These are phyloP conservation scores for Calonectria naviculata DNA, from an alignment of 2,329 filamentous ascomycete genomes.

Conservation along the genomic window DNA sequence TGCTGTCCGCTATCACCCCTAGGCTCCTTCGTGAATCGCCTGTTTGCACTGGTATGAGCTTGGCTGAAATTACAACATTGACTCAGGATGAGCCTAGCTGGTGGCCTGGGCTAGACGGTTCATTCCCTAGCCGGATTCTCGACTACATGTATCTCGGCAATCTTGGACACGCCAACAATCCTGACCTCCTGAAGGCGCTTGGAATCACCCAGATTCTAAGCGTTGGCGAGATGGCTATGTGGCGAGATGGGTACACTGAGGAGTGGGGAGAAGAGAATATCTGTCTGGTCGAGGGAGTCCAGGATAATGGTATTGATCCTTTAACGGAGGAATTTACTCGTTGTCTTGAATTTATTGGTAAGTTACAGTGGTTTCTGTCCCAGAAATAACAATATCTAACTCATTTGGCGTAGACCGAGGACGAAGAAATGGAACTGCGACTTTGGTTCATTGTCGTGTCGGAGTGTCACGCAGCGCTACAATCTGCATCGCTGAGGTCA, in stretches of 20 bases:
- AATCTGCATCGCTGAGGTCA: conserved; percentile 99
- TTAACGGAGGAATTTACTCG: conserved; percentile 86
- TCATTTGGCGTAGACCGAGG: conserved; percentile 74
- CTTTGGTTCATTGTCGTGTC: conserved; percentile 94
- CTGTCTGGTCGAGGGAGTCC: conserved; percentile 84
- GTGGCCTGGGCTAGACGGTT: conserved; percentile 88
- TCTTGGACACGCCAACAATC: conserved; percentile 92
- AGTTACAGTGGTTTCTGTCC: conserved; percentile 46
- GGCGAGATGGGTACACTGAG: conserved; percentile 77
- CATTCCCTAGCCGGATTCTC: conserved; percentile 86
- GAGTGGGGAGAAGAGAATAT: conserved; percentile 83
- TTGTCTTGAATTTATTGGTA: conserved; percentile 93
- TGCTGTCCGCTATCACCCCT: conserved; percentile 81
- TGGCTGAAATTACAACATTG: conserved; percentile 64
- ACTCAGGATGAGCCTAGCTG: conserved; percentile 76
- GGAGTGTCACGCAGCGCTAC: conserved; percentile 96
- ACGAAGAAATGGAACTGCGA: conserved; percentile 80
- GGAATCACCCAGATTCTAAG: conserved; percentile 91
- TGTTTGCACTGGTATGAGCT: conserved; percentile 56
- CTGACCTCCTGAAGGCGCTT: conserved; percentile 80
- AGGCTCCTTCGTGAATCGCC: conserved; percentile 81
- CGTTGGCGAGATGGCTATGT: conserved; percentile 88
- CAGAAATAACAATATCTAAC: conserved; percentile 9
- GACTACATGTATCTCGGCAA: conserved; percentile 98
- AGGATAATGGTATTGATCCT: conserved; percentile 97